Conservation (phyloP, 78 protist genomes). For the Dictyostelium intermedium region DNA sequence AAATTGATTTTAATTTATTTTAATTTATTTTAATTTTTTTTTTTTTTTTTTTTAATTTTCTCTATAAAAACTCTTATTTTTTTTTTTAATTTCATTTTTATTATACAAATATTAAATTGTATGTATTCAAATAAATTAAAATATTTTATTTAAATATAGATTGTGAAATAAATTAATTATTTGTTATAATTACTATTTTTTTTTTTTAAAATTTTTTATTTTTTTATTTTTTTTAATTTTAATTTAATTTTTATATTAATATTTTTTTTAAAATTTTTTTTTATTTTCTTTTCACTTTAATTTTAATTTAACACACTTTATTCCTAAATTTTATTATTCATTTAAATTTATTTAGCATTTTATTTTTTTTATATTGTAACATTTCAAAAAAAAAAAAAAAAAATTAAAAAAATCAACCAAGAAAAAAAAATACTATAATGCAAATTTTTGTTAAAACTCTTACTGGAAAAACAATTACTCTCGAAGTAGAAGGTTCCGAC, state of each 20-base stretch:
- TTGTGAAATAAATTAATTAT: too few species aligned
- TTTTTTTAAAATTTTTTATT: too few species aligned
- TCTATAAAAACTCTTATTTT: background rate
- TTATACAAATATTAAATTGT: background rate
- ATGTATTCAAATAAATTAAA: background rate
- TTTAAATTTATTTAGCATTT: background rate
- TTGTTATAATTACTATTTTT: background rate
- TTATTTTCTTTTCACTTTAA: too few species aligned
- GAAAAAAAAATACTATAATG: slow-evolving; percentile 27
- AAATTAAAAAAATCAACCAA: background rate
- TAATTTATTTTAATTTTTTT: too few species aligned
- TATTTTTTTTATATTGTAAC: background rate
- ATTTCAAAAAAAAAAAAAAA: background rate
- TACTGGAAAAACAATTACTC: slow-evolving; percentile 98
- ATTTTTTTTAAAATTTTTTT: too few species aligned
- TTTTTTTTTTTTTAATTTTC: too few species aligned
- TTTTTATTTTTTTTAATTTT: too few species aligned
- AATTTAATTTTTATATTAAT: too few species aligned
- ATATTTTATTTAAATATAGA: too few species aligned
- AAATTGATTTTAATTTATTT: too few species aligned
- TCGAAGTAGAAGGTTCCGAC: slow-evolving; percentile 96
- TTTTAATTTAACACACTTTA: too few species aligned
- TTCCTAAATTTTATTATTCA: too few species aligned
- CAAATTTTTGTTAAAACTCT: slow-evolving; percentile 97
- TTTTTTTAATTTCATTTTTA: background rate